These are phyloP conservation scores for Emmonsia crescens DNA, from an alignment of 2,329 filamentous ascomycete genomes.

Conservation along the genomic window DNA sequence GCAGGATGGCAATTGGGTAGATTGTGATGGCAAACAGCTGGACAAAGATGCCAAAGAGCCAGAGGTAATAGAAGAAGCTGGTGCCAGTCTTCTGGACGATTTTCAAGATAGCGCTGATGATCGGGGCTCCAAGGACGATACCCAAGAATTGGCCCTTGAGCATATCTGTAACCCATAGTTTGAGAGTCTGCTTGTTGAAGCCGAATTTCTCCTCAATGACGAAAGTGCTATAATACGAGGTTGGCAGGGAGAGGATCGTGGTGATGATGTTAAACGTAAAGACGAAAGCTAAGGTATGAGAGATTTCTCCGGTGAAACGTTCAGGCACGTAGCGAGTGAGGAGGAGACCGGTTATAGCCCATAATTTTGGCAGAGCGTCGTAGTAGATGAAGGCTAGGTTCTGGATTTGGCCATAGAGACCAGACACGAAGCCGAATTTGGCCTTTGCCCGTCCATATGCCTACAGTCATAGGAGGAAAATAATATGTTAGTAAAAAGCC, in stretches of 20 bases:
- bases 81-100: constrained; percentile 92
- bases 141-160: constrained; percentile 80
- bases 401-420: constrained; percentile 76
- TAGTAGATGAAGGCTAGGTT: constrained; percentile 82
- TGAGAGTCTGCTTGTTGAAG: constrained; percentile 95
- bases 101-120: constrained; percentile 82
- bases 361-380: constrained; percentile 83
- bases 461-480: constrained; percentile 26
- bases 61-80: constrained; percentile 96
- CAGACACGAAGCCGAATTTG: constrained; percentile 70
- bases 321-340: constrained; percentile 64
- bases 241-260: constrained; percentile 66
- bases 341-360: constrained; percentile 67
- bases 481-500: constrained; percentile 2
- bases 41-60: constrained; percentile 79
- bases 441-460: constrained; percentile 94
- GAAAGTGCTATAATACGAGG: constrained; percentile 85
- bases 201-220: constrained; percentile 94
- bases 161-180: constrained; percentile 80
- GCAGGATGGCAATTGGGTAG: constrained; percentile 88
- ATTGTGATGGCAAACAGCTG: constrained; percentile 94
- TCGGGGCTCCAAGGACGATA: constrained; percentile 69
- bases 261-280: constrained; percentile 76
- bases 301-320: constrained; percentile 75
- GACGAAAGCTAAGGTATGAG: constrained; percentile 86